These are phyloP conservation scores for Periconia macrospinosa DNA, from an alignment of 2,329 filamentous ascomycete species.

Conservation along the genomic window DNA sequence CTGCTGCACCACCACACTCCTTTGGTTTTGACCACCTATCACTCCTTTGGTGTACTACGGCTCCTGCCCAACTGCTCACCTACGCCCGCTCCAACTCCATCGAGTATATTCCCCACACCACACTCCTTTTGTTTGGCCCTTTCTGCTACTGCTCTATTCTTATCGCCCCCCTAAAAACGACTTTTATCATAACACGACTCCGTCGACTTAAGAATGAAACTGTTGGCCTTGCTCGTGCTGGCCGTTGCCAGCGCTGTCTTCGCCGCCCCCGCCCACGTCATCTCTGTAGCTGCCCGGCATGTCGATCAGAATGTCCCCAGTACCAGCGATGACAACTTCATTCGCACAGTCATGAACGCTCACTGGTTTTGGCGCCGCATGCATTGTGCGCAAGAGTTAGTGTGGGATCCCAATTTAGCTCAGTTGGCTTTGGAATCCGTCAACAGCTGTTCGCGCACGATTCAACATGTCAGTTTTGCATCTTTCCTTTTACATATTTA, in stretches of 20 bases:
- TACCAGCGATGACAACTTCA: conserved; percentile 32
- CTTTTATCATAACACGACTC: neutral
- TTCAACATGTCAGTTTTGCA: conserved; percentile 28
- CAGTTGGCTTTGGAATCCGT: conserved; percentile 27
- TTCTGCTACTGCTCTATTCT: neutral
- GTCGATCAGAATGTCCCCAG: conserved; percentile 23
- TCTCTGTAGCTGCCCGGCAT: neutral
- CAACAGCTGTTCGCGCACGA: conserved; percentile 23
- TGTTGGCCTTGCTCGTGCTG: conserved; percentile 23
- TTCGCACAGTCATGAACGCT: conserved; percentile 34
- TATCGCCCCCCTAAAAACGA: neutral
- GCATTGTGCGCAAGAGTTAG: conserved; percentile 40
- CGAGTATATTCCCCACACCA: neutral
- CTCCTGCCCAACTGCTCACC: too few relatives aligned
- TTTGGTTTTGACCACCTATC: neutral
- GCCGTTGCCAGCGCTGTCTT: conserved; percentile 16
- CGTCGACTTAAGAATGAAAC: conserved; percentile 25
- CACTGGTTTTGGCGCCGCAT: conserved; percentile 41
- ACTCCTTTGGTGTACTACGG: neutral
- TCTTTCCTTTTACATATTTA: neutral
- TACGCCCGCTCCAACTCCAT: too few relatives aligned
- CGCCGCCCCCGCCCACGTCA: conserved; percentile 23
- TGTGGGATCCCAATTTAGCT: conserved; percentile 34
- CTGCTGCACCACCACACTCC: neutral
- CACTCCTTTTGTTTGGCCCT: neutral